phyloP scores from a whole-genome alignment of 208 protist species.

The Acanthamoeba royreba region DNA sequence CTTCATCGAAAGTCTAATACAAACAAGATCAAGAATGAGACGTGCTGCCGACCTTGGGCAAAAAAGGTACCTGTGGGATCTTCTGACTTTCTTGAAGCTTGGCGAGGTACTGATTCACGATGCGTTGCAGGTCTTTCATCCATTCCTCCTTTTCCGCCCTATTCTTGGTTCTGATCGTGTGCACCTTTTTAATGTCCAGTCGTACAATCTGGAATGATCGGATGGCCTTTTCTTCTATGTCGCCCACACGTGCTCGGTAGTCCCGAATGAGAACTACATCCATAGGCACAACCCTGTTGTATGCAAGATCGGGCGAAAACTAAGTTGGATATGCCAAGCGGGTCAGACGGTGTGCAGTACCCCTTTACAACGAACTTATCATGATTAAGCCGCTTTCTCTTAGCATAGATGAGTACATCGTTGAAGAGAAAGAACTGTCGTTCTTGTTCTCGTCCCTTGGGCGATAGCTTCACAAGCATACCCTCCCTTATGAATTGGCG shows the following conservation, averaged over 20 bases:
- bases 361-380: neutral
- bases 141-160: neutral
- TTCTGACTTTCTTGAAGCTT: neutral
- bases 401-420: neutral
- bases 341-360: too few species aligned
- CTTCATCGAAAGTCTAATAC: neutral
- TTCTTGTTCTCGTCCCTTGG: constrained; percentile 1
- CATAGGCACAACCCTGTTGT: neutral
- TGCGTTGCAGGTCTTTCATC: neutral
- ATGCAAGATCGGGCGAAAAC: too few species aligned
- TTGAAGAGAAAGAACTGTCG: neutral
- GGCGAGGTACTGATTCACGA: neutral
- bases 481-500: constrained; percentile 9
- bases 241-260: neutral
- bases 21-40: neutral
- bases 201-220: neutral
- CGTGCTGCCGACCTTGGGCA: neutral
- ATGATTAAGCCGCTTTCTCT: neutral
- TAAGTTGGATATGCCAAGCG: too few species aligned
- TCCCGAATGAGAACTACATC: neutral
- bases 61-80: neutral
- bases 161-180: neutral
- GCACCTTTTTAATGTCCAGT: neutral
- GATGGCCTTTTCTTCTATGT: neutral
- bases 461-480: neutral